Evolutionary conservation across 805 yeast species (phyloP).

Genomic region (Pichia nanzhaoensis): DNA sequence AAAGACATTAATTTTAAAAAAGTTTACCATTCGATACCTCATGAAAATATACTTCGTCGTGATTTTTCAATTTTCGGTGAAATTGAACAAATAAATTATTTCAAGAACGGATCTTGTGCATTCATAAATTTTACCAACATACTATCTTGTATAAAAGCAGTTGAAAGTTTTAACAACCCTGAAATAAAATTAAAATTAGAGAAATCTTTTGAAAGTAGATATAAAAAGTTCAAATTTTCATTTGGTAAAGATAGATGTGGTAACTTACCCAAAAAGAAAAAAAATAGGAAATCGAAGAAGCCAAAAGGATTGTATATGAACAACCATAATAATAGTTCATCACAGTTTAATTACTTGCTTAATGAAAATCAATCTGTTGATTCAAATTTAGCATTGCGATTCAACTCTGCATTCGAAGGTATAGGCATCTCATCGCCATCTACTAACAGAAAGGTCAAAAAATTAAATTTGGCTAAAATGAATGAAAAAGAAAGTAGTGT

Average conservation of each 20-base stretch:
- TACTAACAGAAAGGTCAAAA: slow-evolving; percentile 6
- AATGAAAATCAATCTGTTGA: slow-evolving; percentile 10
- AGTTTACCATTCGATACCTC: slow-evolving; percentile 30
- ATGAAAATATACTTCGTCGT: slow-evolving; percentile 42
- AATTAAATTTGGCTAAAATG: background rate
- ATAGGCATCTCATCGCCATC: slow-evolving; percentile 15
- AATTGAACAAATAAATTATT: slow-evolving; percentile 68
- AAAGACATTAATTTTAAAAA: slow-evolving; percentile 10
- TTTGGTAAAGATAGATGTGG: slow-evolving; percentile 76
- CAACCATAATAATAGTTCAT: background rate
- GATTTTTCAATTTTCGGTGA: slow-evolving; percentile 65
- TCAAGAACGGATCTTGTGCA: slow-evolving; percentile 65
- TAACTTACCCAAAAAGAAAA: slow-evolving; percentile 51
- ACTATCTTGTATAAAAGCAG: slow-evolving; percentile 53
- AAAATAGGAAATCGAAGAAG: slow-evolving; percentile 36
- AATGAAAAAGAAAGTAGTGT: background rate
- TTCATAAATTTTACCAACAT: slow-evolving; percentile 67
- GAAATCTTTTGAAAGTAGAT: slow-evolving; percentile 38
- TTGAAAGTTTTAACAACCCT: slow-evolving; percentile 45
- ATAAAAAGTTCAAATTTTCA: slow-evolving; percentile 49
- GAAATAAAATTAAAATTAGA: slow-evolving; percentile 29
- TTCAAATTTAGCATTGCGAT: slow-evolving; percentile 9
- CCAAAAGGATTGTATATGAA: slow-evolving; percentile 6
- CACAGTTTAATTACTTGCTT: background rate
- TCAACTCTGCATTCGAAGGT: slow-evolving; percentile 11